Conservation (phyloP, 305 asterid genomes). For the Withania somnifera region DNA sequence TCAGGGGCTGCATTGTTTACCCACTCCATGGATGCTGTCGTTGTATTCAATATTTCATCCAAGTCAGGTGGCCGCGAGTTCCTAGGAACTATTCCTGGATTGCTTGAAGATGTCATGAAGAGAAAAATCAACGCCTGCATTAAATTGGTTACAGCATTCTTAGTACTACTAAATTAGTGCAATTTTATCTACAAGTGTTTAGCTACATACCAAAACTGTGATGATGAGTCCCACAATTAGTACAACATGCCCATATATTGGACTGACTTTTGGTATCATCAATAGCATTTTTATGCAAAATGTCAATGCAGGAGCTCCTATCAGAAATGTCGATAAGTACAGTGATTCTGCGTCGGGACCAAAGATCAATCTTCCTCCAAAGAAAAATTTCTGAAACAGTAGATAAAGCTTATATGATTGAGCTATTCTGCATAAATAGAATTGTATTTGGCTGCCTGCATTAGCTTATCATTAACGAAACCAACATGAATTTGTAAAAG, state of each 20-base stretch:
- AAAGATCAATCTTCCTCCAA: constrained; percentile 84
- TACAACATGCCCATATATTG: constrained; percentile 33
- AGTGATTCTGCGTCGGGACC: constrained; percentile 83
- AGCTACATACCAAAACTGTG: constrained; percentile 45
- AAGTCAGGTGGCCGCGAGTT: constrained; percentile 48
- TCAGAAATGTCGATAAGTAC: constrained; percentile 46
- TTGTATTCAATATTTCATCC: constrained; percentile 19
- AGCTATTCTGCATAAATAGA: background rate
- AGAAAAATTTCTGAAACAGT: constrained; percentile 55
- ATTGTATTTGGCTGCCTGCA: background rate
- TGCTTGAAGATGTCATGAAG: constrained; percentile 60
- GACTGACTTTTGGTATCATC: constrained; percentile 27
- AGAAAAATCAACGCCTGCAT: constrained; percentile 69
- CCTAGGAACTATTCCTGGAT: constrained; percentile 82
- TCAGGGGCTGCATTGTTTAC: constrained; percentile 29
- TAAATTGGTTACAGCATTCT: background rate
- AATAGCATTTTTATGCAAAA: constrained; percentile 48
- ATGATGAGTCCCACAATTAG: constrained; percentile 41
- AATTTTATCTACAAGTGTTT: background rate
- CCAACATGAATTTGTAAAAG: background rate
- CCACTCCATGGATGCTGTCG: constrained; percentile 50
- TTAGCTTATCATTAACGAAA: background rate
- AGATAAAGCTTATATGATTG: background rate
- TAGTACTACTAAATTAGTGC: background rate
- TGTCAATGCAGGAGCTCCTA: constrained; percentile 61